Evolutionary conservation across 805 yeast species (phyloP), one percentile per base, ranked within the genome.

Genomic region (Yarrowia sp.): DNA sequence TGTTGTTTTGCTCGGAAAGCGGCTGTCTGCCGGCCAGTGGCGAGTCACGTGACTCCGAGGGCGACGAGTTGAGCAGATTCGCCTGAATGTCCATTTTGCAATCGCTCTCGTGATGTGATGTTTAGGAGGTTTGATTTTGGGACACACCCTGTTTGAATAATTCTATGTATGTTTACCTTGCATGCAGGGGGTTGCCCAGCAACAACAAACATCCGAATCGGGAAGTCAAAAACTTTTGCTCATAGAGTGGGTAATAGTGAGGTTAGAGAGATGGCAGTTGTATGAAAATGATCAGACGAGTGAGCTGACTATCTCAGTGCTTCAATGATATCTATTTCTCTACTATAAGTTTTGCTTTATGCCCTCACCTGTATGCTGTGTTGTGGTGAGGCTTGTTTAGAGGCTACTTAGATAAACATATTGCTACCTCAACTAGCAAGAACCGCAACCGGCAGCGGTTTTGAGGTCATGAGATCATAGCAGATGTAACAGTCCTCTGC

Each of bases 151-250:
- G 50, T 11, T 26, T 16, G 59, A 56, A 56, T 56, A 56, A 42
- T 42, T 56, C 32, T 19, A 56, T 56, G 63, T 41, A 41, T 56
- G 64, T 56, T 56, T 56, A 56, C 49, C 32, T 56, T 53, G 59
- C 59, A 53, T 53, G 59, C 59, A 53, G 64, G 64, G 64, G 49
- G 64, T 56, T 56, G 64, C 64, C 49, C 12, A 12, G 64, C 64
- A 56, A 56, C 59, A 53, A 53, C 59, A 38, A 53, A 53, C 45
- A 53, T 53, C 59, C 36, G 59, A 8, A 12, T 53, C 19, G 59
- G 59, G 58, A 7, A 36, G n/a, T 36, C 22, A 12, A 26, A 26
- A 26, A 4, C 8, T 16, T 52, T 16, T 32, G 58, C 12, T 7
- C 3, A 10, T 38, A 8, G 40, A 11, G 40, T 5, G 12, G 10